Evolutionary conservation across 331 rosid genomes (phyloP).

Genomic region (Cydonia oblonga): DNA sequence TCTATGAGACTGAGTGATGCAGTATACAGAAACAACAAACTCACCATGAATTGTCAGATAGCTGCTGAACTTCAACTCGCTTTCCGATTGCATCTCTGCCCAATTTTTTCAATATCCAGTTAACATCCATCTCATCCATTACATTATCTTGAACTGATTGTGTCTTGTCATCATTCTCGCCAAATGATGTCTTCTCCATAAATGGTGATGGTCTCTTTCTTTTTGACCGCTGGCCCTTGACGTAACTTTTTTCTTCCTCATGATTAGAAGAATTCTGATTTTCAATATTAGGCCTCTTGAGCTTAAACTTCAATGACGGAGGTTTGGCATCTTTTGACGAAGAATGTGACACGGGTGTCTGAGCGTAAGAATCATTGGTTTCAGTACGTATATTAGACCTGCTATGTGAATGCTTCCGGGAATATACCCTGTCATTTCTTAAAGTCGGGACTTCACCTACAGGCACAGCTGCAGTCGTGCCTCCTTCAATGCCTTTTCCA

Average conservation of each 20-base stretch:
- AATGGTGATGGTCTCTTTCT: slow-evolving; percentile 85
- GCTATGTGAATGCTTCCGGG: slow-evolving; percentile 52
- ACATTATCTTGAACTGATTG: slow-evolving; percentile 31
- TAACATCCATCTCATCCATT: slow-evolving; percentile 89
- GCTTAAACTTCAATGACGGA: slow-evolving; percentile 51
- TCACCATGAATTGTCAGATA: slow-evolving; percentile 80
- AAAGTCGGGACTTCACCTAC: slow-evolving; percentile 17
- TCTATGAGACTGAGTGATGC: not conserved
- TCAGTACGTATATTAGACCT: slow-evolving; percentile 33
- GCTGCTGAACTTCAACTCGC: slow-evolving; percentile 91
- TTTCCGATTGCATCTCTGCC: slow-evolving; percentile 96
- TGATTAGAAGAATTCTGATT: slow-evolving; percentile 44
- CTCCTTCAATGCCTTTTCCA: slow-evolving; percentile 37
- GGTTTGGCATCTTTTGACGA: slow-evolving; percentile 76
- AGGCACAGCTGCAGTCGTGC: slow-evolving; percentile 20
- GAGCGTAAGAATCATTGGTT: slow-evolving; percentile 33
- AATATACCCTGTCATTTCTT: slow-evolving; percentile 33
- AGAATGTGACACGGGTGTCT: slow-evolving; percentile 35
- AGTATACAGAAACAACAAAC: slow-evolving; percentile 16
- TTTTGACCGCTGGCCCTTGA: slow-evolving; percentile 95
- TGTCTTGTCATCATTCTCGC: slow-evolving; percentile 34
- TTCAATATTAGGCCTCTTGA: slow-evolving; percentile 60
- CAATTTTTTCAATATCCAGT: slow-evolving; percentile 88
- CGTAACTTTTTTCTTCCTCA: slow-evolving; percentile 67
- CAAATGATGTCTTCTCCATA: slow-evolving; percentile 43